Conservation (phyloP, 352 stramenopile genomes). For the Globisporangium polare region DNA sequence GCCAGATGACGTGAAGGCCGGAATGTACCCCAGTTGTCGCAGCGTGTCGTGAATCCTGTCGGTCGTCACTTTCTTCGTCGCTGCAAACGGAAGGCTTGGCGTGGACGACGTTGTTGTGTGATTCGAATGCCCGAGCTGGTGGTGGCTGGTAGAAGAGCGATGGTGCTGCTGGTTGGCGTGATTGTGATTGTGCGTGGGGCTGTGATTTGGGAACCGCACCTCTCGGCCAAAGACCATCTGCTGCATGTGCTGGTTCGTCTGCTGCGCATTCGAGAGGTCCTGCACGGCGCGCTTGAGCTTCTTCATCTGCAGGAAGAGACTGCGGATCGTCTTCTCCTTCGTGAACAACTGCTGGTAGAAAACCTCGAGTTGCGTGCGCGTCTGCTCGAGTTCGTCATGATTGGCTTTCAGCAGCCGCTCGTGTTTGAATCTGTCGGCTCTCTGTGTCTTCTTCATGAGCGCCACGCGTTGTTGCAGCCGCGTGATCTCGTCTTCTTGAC, state of each 20-base stretch:
- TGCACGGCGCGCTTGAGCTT: conserved; percentile 65
- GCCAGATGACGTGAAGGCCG: conserved; percentile 14
- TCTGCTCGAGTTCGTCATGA: conserved; percentile 45
- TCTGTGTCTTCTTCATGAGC: conserved; percentile 58
- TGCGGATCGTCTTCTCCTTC: conserved; percentile 59
- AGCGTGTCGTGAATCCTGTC: conserved; percentile 36
- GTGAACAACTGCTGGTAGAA: conserved; percentile 46
- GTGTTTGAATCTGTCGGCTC: conserved; percentile 45
- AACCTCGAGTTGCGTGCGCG: conserved; percentile 35
- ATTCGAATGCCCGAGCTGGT: neutral
- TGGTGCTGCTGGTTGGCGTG: conserved; percentile 1
- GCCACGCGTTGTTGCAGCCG: conserved; percentile 54
- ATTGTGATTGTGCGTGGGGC: conserved; percentile 5
- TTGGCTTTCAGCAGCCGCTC: conserved; percentile 36
- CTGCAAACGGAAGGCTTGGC: neutral
- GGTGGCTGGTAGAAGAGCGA: neutral
- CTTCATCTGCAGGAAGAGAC: conserved; percentile 70
- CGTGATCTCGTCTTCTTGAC: conserved; percentile 62
- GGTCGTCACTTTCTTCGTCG: conserved; percentile 7
- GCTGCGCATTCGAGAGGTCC: conserved; percentile 40
- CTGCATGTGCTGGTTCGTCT: conserved; percentile 58
- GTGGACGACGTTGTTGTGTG: neutral
- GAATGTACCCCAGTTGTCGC: conserved; percentile 37
- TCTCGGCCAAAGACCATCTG: conserved; percentile 31
- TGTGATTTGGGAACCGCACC: conserved; percentile 25